Base-by-base conservation (phyloP, 2,329 filamentous ascomycete species). In the Hypoxylon sp. region DNA sequence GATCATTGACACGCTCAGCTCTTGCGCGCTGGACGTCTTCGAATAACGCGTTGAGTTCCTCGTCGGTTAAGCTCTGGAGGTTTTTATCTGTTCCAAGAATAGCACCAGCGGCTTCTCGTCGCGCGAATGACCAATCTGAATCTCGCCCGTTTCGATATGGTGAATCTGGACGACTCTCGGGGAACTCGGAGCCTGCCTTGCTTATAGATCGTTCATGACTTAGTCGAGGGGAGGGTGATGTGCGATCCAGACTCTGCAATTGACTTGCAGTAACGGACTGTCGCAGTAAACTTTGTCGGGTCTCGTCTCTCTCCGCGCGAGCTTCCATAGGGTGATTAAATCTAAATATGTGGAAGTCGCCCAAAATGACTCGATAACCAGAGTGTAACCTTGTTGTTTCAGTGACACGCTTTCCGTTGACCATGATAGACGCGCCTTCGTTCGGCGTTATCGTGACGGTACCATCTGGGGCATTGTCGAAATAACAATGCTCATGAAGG, bases 271-370 rank as follows among this genome's bases (percentile, higher is more conserved):
- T 89, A 34, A 90, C 81, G 1, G 94, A 96, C 75, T 98, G 95
- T 47, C 95, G 90, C 61, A 99, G 83, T 19, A 97, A 82, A 75
- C 93, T 97, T 75, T 93, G 89, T 68, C 92, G 92, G 72, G 92
- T 89, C 74, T 97, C 93, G 11, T 93, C 94, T 58, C 96, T 85
- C 80, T 99, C 96, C 2, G 94, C 95, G 63, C 93, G 90, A 29
- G 96, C 96, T 81, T 99, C 96, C 84, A 97, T 91, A 0, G 96
- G 96, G 76, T 99, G 94, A 74, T 98, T 99, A 83, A 99, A 99
- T 61, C 96, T 87, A 81, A 99, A 98, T 66, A 99, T 99, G 78
- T 99, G 96, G 73, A 99, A 99, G 78, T 99, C 96, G 41, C 96
- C 96, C 8, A 99, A 84, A 68, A 99, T 99, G 57, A 99, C 92